Evolutionary conservation across 192 early-diverging fungal genomes (phyloP).

Genomic region (Coemansia sp.): DNA sequence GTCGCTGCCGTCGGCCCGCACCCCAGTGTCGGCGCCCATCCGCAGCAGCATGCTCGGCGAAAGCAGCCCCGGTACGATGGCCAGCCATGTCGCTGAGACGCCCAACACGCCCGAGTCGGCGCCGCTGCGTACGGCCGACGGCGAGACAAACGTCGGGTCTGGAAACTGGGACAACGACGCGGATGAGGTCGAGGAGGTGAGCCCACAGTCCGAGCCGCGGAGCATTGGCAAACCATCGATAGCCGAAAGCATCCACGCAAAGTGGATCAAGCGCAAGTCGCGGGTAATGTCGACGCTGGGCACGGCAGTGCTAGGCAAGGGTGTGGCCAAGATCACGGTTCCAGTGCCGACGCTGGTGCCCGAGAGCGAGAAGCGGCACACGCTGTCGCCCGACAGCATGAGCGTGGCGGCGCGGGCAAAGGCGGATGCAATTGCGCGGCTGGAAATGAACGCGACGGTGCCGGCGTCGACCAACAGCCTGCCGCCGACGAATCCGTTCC

Average conservation of each 20-base stretch:
- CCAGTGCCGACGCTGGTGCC: slow-evolving; percentile 13
- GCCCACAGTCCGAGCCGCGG: slow-evolving; percentile 11
- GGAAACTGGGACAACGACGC: slow-evolving; percentile 7
- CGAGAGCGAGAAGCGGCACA: slow-evolving; percentile 7
- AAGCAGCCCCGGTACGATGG: background rate
- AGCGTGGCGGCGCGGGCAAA: slow-evolving; percentile 13
- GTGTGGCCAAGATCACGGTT: slow-evolving; percentile 11
- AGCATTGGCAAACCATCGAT: background rate
- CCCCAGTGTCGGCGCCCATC: slow-evolving; percentile 20
- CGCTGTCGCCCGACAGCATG: slow-evolving; percentile 11
- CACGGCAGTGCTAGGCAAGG: slow-evolving; percentile 17
- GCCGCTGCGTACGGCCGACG: background rate
- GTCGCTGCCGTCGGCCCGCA: slow-evolving; percentile 10
- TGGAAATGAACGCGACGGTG: slow-evolving; percentile 10
- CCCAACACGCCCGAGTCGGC: slow-evolving; percentile 22
- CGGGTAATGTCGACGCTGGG: slow-evolving; percentile 34
- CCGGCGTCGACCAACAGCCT: slow-evolving; percentile 2
- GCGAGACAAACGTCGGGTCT: background rate
- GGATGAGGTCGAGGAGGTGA: background rate
- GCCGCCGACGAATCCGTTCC: slow-evolving; percentile 8
- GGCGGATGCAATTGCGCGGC: slow-evolving; percentile 16
- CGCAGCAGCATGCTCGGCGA: slow-evolving; percentile 1
- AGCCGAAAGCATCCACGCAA: slow-evolving; percentile 5
- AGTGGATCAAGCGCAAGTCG: slow-evolving; percentile 52
- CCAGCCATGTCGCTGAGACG: background rate